Evolutionary conservation across 2,329 filamentous ascomycete species (phyloP).

Genomic region (Fusarium udum): DNA sequence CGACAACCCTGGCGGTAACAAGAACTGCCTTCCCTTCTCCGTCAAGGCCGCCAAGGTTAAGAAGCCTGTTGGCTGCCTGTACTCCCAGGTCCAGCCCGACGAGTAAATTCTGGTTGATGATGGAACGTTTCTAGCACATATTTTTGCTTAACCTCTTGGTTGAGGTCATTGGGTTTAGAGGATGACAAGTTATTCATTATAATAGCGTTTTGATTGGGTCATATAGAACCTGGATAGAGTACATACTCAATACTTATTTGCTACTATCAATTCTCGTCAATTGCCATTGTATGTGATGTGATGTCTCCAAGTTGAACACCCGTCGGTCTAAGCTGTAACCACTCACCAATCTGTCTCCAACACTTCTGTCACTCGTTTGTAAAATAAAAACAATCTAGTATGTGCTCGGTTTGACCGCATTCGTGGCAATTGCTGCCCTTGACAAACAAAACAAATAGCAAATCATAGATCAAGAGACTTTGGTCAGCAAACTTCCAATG

Average conservation of each 20-base stretch:
- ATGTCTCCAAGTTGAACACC: neutral
- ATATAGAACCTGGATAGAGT: neutral
- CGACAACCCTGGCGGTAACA: slow-evolving; percentile 48
- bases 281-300: neutral
- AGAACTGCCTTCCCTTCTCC: slow-evolving; percentile 50
- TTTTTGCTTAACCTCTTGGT: neutral
- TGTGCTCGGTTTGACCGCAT: neutral
- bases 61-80: slow-evolving; percentile 51
- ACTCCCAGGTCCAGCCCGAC: slow-evolving; percentile 37
- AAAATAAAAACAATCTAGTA: too few relatives aligned
- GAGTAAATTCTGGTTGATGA: slow-evolving; percentile 1
- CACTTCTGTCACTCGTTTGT: neutral
- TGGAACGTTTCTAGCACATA: neutral
- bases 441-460: neutral
- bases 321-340: neutral
- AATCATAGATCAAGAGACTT: neutral
- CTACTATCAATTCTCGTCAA: neutral
- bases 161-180: neutral
- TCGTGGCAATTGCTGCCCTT: neutral
- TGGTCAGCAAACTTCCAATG: neutral
- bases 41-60: slow-evolving; percentile 43
- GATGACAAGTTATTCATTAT: neutral
- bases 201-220: neutral
- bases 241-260: slow-evolving; percentile 5
- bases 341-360: fast-evolving